phyloP scores from a whole-genome alignment of 129 eudicot genomes.

The Rutidosis leptorrhynchoides region DNA sequence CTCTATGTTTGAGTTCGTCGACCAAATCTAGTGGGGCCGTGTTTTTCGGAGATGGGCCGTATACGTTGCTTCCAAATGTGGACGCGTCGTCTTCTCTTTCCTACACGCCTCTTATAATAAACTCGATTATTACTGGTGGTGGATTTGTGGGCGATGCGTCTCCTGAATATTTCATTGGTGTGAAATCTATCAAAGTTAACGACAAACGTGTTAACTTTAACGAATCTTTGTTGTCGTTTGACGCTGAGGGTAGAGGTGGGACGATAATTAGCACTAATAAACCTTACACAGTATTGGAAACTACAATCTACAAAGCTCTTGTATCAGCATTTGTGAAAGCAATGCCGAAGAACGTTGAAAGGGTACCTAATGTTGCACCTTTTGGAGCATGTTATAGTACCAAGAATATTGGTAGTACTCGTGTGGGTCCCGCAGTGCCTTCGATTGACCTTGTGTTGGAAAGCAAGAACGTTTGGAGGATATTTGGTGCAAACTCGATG shows the following conservation, averaged over 20 bases:
- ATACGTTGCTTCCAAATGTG: conserved; percentile 15
- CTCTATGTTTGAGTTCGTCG: conserved; percentile 36
- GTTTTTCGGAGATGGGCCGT: conserved; percentile 39
- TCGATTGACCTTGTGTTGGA: conserved; percentile 1
- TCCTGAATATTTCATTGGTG: conserved; percentile 37
- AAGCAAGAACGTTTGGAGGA: conserved; percentile 1
- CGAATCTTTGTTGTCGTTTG: conserved; percentile 30
- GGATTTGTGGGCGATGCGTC: conserved; percentile 22
- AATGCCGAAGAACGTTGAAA: conserved; percentile 15
- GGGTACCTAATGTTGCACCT: conserved; percentile 38
- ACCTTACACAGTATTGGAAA: conserved; percentile 44
- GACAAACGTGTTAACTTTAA: conserved; percentile 27
- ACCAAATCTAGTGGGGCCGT: conserved; percentile 25
- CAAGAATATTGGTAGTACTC: conserved; percentile 1
- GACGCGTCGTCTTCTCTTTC: conserved; percentile 19
- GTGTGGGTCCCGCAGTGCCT: background rate
- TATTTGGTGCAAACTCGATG: conserved; percentile 9
- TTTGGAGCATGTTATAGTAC: conserved; percentile 25
- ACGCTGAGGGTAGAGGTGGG: conserved; percentile 41
- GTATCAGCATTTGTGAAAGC: conserved; percentile 18
- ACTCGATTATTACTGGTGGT: conserved; percentile 28
- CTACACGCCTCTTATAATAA: conserved; percentile 32
- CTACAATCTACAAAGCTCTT: conserved; percentile 36
- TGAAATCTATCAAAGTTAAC: conserved; percentile 32
- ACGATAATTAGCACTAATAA: conserved; percentile 38